Evolutionary conservation across 148 eudicot genomes (phyloP).

Genomic region (Nyssa sinensis): DNA sequence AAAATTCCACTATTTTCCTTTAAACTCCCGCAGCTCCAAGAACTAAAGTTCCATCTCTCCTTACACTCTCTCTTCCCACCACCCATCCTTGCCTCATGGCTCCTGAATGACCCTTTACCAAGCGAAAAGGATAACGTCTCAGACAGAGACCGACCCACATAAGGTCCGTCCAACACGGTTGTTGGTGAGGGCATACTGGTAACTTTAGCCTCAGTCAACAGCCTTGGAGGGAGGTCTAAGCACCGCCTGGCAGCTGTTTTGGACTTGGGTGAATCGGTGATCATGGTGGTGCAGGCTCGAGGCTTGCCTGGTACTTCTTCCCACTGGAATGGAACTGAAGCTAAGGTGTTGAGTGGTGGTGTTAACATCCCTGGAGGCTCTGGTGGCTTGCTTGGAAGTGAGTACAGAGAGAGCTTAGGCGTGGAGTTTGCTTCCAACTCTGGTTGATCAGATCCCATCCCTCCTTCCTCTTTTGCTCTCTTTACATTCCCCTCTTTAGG

Average conservation of each 20-base stretch:
- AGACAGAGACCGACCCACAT: conserved; percentile 27
- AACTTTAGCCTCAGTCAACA: conserved; percentile 21
- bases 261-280: conserved; percentile 37
- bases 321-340: conserved; percentile 79
- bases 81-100: conserved; percentile 22
- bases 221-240: conserved; percentile 68
- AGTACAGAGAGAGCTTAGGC: conserved; percentile 47
- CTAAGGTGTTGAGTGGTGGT: conserved; percentile 63
- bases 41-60: conserved; percentile 30
- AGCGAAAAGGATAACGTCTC: conserved; percentile 20
- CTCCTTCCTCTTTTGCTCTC: not conserved
- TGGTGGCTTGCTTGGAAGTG: conserved; percentile 42
- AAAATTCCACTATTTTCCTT: conserved; percentile 16
- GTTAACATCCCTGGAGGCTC: conserved; percentile 47
- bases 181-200: conserved; percentile 51
- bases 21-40: conserved; percentile 40
- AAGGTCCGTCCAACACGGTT: conserved; percentile 62
- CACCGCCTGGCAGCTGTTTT: conserved; percentile 54
- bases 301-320: conserved; percentile 92
- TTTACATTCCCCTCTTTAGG: not conserved
- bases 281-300: conserved; percentile 14
- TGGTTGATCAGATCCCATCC: conserved; percentile 17
- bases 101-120: conserved; percentile 23
- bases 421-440: conserved; percentile 19
- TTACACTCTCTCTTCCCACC: not conserved